phyloP scores from a whole-genome alignment of 148 eudicot genomes.

The Chenopodium quinoa region DNA sequence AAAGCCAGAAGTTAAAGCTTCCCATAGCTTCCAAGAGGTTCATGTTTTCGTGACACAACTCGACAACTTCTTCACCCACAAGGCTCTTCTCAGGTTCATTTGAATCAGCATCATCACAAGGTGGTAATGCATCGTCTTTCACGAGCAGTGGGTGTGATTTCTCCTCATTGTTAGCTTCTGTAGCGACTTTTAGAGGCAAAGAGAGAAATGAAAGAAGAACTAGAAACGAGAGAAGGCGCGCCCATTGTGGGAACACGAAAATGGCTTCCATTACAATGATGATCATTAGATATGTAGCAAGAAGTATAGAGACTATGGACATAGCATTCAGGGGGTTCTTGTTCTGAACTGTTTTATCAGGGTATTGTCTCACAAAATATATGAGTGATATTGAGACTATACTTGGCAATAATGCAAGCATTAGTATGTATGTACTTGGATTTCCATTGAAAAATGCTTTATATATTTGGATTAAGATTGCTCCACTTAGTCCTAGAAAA shows the following conservation, averaged over 20 bases:
- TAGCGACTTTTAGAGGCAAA: conserved; percentile 50
- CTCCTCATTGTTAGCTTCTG: conserved; percentile 51
- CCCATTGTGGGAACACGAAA: conserved; percentile 55
- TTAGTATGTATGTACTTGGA: conserved; percentile 57
- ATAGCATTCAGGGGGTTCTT: conserved; percentile 61
- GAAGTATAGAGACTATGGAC: conserved; percentile 53
- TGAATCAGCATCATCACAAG: conserved; percentile 5
- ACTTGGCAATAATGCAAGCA: conserved; percentile 78
- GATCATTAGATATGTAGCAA: conserved; percentile 69
- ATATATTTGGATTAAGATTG: conserved; percentile 72
- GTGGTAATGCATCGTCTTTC: conserved; percentile 31
- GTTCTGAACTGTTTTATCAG: conserved; percentile 36
- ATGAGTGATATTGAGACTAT: conserved; percentile 51
- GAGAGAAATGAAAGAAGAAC: conserved; percentile 54
- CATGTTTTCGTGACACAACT: conserved; percentile 34
- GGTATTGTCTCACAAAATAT: conserved; percentile 52
- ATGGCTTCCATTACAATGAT: conserved; percentile 59
- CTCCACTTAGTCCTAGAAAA: conserved; percentile 88
- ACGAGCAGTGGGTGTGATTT: conserved; percentile 13
- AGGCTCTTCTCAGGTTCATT: conserved; percentile 22
- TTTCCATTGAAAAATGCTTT: conserved; percentile 52
- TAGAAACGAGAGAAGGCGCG: conserved; percentile 30
- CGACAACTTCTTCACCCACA: conserved; percentile 9
- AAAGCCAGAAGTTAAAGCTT: conserved; percentile 71
- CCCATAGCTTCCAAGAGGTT: conserved; percentile 57